Evolutionary conservation across 495 filamentous ascomycete species (phyloP), one percentile per base, ranked within the genome.

Genomic region (Polyplosphaeria fusca): DNA sequence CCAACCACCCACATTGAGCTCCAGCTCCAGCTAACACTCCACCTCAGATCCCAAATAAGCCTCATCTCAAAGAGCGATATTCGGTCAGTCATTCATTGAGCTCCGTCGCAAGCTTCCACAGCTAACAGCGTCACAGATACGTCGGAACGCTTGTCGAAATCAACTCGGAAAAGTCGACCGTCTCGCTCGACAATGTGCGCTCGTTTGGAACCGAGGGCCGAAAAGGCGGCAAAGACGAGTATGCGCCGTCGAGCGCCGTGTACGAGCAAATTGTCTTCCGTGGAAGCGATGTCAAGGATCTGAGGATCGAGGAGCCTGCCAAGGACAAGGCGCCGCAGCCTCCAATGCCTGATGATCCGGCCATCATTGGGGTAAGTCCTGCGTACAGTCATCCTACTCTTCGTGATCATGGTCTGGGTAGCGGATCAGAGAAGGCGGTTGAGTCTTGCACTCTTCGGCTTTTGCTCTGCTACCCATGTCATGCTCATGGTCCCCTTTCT

Each of bases 211-310:
- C 92, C 13, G 93, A 99, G 77, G 89, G 90, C 37, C 87, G 93
- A 47, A 85, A 83, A 63, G 84, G 83, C 51, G 87, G 86, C 5
- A 79, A 81, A 5, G 86, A 93, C 32, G 90, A 95, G 72, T 84
- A 96, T 37, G 73, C 86, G 20, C 79, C 87, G 5, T 91, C 89
- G 0, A 82, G 88, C 48, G 86, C 85, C 61, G 76, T 96, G 64
- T 99, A 96, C 75, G 94, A 97, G 69, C 97, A 99, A 77, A 96
- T 99, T 66, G 92, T 99, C 56, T 99, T 99, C 71, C 88, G 92
- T 42, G 93, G 94, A 48, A 96, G 90, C 70, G 93, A 99, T 78
- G 93, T 99, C 67, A 97, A 97, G 75, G 92, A 99, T 70, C 81
- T 99, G 64, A 85, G 87, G 52, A 88, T 99, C 64, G 91, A 94